Base-by-base conservation (phyloP, 345 rosid genomes). In the Salix exigua region DNA sequence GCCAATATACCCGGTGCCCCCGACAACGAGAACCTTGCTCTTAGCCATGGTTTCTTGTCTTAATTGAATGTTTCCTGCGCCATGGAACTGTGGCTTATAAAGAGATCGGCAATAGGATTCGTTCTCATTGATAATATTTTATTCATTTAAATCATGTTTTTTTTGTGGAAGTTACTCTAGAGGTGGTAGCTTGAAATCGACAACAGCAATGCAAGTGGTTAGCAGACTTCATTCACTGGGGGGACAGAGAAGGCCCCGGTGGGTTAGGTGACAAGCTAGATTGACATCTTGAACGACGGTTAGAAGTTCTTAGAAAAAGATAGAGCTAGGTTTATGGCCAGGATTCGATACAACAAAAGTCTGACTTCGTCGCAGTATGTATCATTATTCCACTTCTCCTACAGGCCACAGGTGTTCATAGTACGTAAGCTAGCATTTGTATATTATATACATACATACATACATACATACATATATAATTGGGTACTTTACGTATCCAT, bases 1-100 rank as follows among this genome's bases (percentile, higher is more conserved):
- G 0, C 94, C 94, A 4, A 88, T 75, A 66, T 87, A 91, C 8
- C 94, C 94, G 0, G 90, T 91, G 7, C 82, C 94, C 1, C 94
- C 94, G 4, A 89, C 94, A 1, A 91, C 85, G 8, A 91, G 86
- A 62, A 91, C 88, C 76, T 73, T 87, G 77, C 87, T 80, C 84
- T 86, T 85, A 21, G 25, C 83, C 88, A 83, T 80, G 14, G 26
- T 25, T 35, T 16, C 63, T 30, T 9, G 28, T 9, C 4, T 4
- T 55, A 2, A 2, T 8, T 58, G 26, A 23, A n/a, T 9, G 14
- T 10, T 58, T 23, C 63, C 5, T 9, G 28, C 11, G 14, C 25
- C 62, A 3, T 10, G 25, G 26, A n/a, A 8, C 61, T 10, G 0
- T 55, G 61, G 9, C 61, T 55, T 55, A 1, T 55, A 55, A 2